Evolutionary conservation across 768 basidiomycete genomes (phyloP).

Genomic region (Xerocomellus amylosporus): DNA sequence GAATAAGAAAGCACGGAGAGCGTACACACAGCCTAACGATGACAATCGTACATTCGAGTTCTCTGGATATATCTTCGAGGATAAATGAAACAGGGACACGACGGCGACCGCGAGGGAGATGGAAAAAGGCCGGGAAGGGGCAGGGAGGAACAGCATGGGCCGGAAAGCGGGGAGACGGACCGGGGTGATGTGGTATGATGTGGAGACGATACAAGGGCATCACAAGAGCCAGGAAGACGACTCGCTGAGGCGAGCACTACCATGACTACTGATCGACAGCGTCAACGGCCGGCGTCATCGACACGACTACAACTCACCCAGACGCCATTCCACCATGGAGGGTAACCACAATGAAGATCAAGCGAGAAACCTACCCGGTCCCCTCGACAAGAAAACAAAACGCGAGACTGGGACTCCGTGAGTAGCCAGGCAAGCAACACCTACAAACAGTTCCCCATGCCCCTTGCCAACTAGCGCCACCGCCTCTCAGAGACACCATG

Average conservation of each 20-base stretch:
- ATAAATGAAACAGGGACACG: background rate
- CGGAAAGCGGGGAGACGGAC: background rate
- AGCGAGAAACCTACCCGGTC: background rate
- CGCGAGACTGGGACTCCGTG: background rate
- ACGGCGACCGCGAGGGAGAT: background rate
- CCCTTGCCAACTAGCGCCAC: constrained; percentile 22
- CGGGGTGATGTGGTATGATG: background rate
- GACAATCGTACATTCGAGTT: constrained; percentile 20
- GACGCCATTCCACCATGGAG: background rate
- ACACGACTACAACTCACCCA: constrained; percentile 2
- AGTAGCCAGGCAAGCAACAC: background rate
- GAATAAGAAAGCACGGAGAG: constrained; percentile 6
- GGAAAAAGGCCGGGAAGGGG: background rate
- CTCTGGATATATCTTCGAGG: constrained; percentile 10
- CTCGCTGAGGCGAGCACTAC: background rate
- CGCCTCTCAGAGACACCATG: constrained; percentile 24
- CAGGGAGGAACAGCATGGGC: background rate
- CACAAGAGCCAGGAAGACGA: background rate
- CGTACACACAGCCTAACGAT: constrained; percentile 15
- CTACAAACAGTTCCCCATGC: constrained; percentile 2
- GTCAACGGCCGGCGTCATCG: background rate
- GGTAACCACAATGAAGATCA: background rate
- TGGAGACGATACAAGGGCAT: background rate
- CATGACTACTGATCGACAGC: background rate
- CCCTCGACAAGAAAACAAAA: background rate